Percentiles rank a stretch among this genome's conserved stretches.
Evolutionary conservation across 106 monocot genomes (phyloP).

Genomic region (Posidonia australis): DNA sequence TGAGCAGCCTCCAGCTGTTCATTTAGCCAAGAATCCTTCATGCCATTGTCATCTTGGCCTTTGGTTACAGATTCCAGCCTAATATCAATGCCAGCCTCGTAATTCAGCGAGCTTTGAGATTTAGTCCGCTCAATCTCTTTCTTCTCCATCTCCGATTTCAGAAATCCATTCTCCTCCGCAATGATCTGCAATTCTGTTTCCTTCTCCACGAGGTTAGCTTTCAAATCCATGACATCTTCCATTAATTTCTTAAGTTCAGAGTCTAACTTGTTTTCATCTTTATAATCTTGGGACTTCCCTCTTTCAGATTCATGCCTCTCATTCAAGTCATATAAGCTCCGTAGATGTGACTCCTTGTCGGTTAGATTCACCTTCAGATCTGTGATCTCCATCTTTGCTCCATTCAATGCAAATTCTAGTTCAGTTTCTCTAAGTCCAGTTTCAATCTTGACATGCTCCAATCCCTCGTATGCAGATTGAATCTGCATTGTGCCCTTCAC

Average conservation of each 20-base stretch:
- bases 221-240: constrained; percentile 31
- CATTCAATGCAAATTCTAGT: constrained; percentile 19
- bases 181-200: constrained; percentile 58
- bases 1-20: constrained; percentile 62
- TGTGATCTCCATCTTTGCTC: constrained; percentile 18
- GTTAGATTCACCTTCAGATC: constrained; percentile 16
- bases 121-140: constrained; percentile 19
- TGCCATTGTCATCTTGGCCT: constrained; percentile 20
- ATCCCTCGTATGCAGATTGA: constrained; percentile 26
- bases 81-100: constrained; percentile 20
- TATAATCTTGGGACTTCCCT: constrained; percentile 3
- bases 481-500: constrained; percentile 31
- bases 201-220: constrained; percentile 50
- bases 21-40: constrained; percentile 26
- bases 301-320: constrained; percentile 15
- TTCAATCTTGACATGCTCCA: constrained; percentile 31
- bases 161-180: constrained; percentile 48
- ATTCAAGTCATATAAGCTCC: constrained; percentile 7
- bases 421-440: constrained; percentile 24
- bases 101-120: constrained; percentile 23
- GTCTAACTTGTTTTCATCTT: constrained; percentile 17
- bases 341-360: constrained; percentile 33
- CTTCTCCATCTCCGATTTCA: constrained; percentile 30
- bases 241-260: constrained; percentile 21
- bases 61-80: too few species aligned